Evolutionary conservation across 768 basidiomycete species (phyloP), one percentile per base, ranked within the genome.

Genomic region (Suillus plorans): DNA sequence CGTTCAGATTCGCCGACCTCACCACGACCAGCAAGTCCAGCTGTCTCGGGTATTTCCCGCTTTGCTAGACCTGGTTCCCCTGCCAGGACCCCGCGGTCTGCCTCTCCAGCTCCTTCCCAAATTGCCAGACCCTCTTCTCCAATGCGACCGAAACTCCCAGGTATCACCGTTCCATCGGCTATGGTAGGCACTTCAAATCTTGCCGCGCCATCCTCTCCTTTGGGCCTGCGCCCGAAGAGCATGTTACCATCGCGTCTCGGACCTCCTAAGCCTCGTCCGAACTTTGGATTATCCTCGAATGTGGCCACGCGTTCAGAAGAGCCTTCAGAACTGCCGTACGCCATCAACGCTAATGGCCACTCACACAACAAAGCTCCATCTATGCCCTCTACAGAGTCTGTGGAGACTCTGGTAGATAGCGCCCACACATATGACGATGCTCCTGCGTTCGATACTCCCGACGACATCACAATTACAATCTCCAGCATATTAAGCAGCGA

Each of bases 401-500:
- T 66, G 55, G 79, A 85, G 49, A 68, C 72, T 36, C 68, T 77
- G 22, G 78, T 82, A 59, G 76, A 76, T 9, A 67, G 69, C 39
- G 66, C 76, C 22, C 72, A 67, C 52, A 74, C 72, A 56, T 66
- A 70, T 64, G 72, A 74, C 22, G 68, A 72, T 53, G 16, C 44
- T 28, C 59, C 63, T 70, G 18, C 34, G 37, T 64, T 64, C 53
- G 47, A 5, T 66, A 62, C 75, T 76, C 58, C 58, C 58, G 86
- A 87, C 63, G 89, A 88, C 66, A 90, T 95, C 63, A 87, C 90
- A 8, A 81, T 94, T 60, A 89, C 87, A 3, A 96, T 97, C 66
- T 95, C 91, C 36, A 94, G 89, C 64, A 94, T 97, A 61, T 82
- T 96, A 57, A 94, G 92, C 73, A 92, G 89, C 66, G 94, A 98